Evolutionary conservation across 495 filamentous ascomycete genomes (phyloP).

Genomic region (Thozetella sp.): DNA sequence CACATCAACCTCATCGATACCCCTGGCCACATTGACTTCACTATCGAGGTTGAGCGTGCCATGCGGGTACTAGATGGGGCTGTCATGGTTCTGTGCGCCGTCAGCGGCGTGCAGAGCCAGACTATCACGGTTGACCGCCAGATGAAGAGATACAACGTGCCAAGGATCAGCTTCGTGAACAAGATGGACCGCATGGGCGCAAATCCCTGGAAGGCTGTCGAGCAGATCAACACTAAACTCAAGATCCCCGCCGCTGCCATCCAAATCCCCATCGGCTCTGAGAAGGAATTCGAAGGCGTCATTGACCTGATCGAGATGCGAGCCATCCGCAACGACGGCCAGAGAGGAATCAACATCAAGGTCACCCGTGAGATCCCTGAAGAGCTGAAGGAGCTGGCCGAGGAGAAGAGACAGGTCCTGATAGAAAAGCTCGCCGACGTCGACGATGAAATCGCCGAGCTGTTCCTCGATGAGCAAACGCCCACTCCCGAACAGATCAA

Average conservation of each 20-base stretch:
- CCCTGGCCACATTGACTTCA: conserved; percentile 98
- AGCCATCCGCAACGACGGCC: conserved; percentile 87
- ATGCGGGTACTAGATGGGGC: conserved; percentile 95
- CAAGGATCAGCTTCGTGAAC: conserved; percentile 94
- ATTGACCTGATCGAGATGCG: conserved; percentile 94
- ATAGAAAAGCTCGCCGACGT: conserved; percentile 97
- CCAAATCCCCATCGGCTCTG: conserved; percentile 92
- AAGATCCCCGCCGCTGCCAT: conserved; percentile 90
- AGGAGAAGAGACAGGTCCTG: conserved; percentile 79
- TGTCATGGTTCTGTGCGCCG: conserved; percentile 98
- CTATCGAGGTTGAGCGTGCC: conserved; percentile 97
- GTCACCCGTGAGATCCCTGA: conserved; percentile 81
- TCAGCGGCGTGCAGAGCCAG: conserved; percentile 95
- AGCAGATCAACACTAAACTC: conserved; percentile 95
- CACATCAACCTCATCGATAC: conserved; percentile 99
- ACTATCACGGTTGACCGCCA: conserved; percentile 98
- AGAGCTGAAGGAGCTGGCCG: conserved; percentile 68
- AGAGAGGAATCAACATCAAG: conserved; percentile 68
- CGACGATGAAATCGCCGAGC: conserved; percentile 96
- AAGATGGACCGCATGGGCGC: conserved; percentile 99
- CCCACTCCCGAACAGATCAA: conserved; percentile 82
- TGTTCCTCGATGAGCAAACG: conserved; percentile 85
- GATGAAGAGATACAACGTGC: conserved; percentile 98
- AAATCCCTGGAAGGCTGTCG: conserved; percentile 96
- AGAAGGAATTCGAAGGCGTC: conserved; percentile 92